These are phyloP conservation scores for Puccinia hordei DNA, from an alignment of 1,284 basidiomycete species.

Conservation along the genomic window DNA sequence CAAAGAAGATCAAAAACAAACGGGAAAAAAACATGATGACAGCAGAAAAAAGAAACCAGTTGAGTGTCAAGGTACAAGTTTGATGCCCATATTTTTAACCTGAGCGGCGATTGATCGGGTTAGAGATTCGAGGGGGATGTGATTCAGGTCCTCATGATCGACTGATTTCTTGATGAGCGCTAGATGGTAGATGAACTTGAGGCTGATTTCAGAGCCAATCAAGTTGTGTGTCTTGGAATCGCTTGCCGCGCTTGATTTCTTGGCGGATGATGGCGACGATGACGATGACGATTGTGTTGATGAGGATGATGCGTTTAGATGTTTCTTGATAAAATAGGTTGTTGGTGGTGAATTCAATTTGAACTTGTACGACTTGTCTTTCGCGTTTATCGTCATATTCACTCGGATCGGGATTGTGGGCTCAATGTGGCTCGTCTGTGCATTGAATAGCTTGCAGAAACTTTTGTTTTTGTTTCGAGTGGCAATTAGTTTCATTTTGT, in stretches of 20 bases:
- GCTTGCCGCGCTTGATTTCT: slow-evolving; percentile 20
- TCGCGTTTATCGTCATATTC: slow-evolving; percentile 82
- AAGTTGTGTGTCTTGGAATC: slow-evolving; percentile 66
- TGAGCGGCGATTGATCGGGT: slow-evolving; percentile 83
- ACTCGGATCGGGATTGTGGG: slow-evolving; percentile 86
- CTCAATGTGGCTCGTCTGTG: slow-evolving; percentile 59
- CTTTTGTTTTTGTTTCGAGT: not conserved
- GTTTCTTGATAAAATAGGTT: slow-evolving; percentile 85
- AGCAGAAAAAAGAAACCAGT: too few species aligned
- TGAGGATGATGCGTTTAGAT: slow-evolving; percentile 70
- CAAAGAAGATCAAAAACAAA: too few species aligned
- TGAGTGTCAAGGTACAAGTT: slow-evolving; percentile 71
- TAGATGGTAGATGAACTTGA: slow-evolving; percentile 99
- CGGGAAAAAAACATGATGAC: too few species aligned
- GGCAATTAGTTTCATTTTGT: slow-evolving; percentile 40
- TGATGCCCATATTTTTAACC: slow-evolving; percentile 79
- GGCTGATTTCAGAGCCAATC: slow-evolving; percentile 75
- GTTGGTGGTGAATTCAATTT: slow-evolving; percentile 86
- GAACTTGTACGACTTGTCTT: slow-evolving; percentile 90
- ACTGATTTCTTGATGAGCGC: slow-evolving; percentile 86
- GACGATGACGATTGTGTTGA: slow-evolving; percentile 54
- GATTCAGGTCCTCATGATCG: slow-evolving; percentile 77
- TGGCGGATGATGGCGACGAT: slow-evolving; percentile 60
- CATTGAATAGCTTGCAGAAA: slow-evolving; percentile 51
- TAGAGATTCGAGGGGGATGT: slow-evolving; percentile 78